A percentile compares a stretch with the other conserved stretches of the same genome.
phyloP scores from a whole-genome alignment of 306 rosid species.

The Quercus mongolica region DNA sequence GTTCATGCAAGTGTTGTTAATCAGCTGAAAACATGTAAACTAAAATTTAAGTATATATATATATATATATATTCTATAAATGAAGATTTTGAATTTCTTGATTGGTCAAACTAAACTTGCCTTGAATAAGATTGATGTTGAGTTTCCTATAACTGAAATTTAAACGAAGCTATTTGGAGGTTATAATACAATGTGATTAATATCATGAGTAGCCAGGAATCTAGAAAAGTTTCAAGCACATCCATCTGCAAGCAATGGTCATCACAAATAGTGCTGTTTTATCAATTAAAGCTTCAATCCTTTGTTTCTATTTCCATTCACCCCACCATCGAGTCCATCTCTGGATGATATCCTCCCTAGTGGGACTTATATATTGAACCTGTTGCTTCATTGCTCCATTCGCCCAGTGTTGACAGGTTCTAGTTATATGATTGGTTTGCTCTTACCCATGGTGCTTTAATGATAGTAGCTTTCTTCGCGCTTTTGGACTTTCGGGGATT shows the following conservation, averaged over 20 bases:
- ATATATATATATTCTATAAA: too few species aligned
- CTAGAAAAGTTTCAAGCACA: background rate
- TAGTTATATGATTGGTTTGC: background rate
- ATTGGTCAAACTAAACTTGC: too few species aligned
- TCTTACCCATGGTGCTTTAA: background rate
- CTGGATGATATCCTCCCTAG: background rate
- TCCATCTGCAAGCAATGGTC: background rate
- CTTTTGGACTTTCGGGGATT: background rate
- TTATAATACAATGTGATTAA: background rate
- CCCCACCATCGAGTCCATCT: too few species aligned
- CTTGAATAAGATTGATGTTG: too few species aligned
- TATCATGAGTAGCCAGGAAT: background rate
- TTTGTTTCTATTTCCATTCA: too few species aligned
- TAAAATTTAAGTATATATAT: background rate
- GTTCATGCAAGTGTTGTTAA: background rate
- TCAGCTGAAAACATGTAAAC: too few species aligned
- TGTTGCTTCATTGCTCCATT: background rate
- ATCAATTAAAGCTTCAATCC: background rate
- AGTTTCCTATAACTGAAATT: too few species aligned
- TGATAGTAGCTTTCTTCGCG: background rate
- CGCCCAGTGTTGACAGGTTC: background rate
- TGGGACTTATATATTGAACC: background rate
- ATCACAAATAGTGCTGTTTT: background rate
- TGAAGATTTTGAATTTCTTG: too few species aligned
- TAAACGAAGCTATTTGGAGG: too few species aligned